A percentile compares a stretch with the other conserved stretches of the same genome.
These are phyloP conservation scores for Phaeodactylum tricornutum DNA, from an alignment of 108 stramenopile genomes.

Conservation along the genomic window DNA sequence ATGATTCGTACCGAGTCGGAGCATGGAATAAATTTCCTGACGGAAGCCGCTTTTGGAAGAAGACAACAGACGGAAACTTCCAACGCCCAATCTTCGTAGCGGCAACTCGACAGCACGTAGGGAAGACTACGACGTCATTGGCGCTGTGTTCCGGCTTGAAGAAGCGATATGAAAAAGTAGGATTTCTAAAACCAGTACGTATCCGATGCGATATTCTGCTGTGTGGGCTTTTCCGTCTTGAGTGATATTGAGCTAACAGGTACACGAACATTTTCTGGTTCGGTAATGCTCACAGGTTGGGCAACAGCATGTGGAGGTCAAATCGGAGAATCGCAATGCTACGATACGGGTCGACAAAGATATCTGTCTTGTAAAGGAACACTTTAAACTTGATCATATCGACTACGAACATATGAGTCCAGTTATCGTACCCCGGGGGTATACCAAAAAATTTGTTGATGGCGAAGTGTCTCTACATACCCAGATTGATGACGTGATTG, in stretches of 20 bases:
- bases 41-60: no score
- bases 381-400: conserved; percentile 80
- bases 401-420: conserved; percentile 90
- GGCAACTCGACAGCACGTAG: conserved; percentile 93
- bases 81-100: no score
- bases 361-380: conserved; percentile 77
- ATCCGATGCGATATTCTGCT: no score
- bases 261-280: no score
- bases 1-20: no score
- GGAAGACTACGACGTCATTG: conserved; percentile 87
- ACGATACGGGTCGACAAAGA: conserved; percentile 88
- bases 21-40: no score
- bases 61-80: no score
- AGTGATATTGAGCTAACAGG: no score
- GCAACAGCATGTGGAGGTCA: conserved; percentile 70
- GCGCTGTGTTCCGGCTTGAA: conserved; percentile 84
- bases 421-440: conserved; percentile 90
- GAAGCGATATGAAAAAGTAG: conserved; percentile 82
- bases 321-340: conserved; percentile 24
- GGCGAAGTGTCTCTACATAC: conserved; percentile 54
- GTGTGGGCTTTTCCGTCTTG: no score
- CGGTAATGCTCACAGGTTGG: no score
- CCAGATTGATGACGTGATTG: conserved; percentile 50
- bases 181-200: conserved; percentile 94
- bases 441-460: conserved; percentile 87